Evolutionary conservation across 371 early-diverging fungal genomes (phyloP).

Genomic region (Mortierella sp.): DNA sequence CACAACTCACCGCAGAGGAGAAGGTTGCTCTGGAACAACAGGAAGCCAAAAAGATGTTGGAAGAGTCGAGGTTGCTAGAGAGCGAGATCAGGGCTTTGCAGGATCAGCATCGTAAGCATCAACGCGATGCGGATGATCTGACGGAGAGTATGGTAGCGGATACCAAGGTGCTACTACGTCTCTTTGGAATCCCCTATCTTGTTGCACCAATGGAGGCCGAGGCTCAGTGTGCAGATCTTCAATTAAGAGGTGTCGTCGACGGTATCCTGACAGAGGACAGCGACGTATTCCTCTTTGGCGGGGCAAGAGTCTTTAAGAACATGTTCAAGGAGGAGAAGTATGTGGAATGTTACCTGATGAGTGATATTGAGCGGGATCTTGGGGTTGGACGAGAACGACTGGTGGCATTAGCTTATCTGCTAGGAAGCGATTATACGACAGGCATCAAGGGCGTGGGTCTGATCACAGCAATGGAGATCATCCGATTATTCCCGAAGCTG

Average conservation of each 20-base stretch:
- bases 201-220: slow-evolving; percentile 98
- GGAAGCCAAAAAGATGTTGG: slow-evolving; percentile 59
- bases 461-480: slow-evolving; percentile 91
- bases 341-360: slow-evolving; percentile 83
- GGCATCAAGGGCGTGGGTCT: slow-evolving; percentile 96
- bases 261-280: slow-evolving; percentile 99
- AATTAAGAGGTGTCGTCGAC: slow-evolving; percentile 80
- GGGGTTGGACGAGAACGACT: slow-evolving; percentile 77
- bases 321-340: slow-evolving; percentile 92
- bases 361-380: slow-evolving; percentile 77
- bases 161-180: slow-evolving; percentile 75
- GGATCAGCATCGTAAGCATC: slow-evolving; percentile 64
- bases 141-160: slow-evolving; percentile 80
- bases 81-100: slow-evolving; percentile 69
- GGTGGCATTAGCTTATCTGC: slow-evolving; percentile 87
- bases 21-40: slow-evolving; percentile 63
- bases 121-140: slow-evolving; percentile 73
- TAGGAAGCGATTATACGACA: slow-evolving; percentile 99
- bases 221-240: slow-evolving; percentile 94
- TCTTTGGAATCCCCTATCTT: slow-evolving; percentile 97
- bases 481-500: slow-evolving; percentile 75
- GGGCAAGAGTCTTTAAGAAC: slow-evolving; percentile 89
- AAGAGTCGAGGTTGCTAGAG: slow-evolving; percentile 60
- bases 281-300: slow-evolving; percentile 98
- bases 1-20: slow-evolving; percentile 58